A percentile compares a stretch with the other conserved stretches of the same genome.
Evolutionary conservation across 2,329 filamentous ascomycete genomes (phyloP).

Genomic region (Pseudogymnoascus sp.): DNA sequence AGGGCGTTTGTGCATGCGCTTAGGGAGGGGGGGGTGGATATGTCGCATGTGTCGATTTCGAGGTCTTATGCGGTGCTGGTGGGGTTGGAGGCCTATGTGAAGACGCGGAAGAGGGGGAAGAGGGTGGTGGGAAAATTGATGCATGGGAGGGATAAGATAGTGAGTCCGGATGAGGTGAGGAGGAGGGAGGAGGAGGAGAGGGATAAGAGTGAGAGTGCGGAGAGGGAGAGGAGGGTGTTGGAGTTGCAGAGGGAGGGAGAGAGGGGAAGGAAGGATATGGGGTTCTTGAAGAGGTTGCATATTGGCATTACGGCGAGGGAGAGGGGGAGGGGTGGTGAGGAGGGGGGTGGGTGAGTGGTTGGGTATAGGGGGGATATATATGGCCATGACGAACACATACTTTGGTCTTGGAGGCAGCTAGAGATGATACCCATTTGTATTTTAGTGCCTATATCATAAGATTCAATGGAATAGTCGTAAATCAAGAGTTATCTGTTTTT

Average conservation of each 20-base stretch:
- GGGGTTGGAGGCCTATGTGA: constrained; percentile 72
- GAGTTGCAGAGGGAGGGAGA: constrained; percentile 25
- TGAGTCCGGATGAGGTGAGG: constrained; percentile 51
- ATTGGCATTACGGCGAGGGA: constrained; percentile 25
- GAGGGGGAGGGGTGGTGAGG: neutral
- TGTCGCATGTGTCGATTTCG: constrained; percentile 68
- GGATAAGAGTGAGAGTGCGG: constrained; percentile 53
- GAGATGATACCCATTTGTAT: constrained; percentile 3
- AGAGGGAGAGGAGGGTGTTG: constrained; percentile 38
- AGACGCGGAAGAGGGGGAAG: constrained; percentile 56
- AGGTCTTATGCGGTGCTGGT: constrained; percentile 75
- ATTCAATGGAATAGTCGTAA: neutral
- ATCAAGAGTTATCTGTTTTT: neutral
- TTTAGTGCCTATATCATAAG: neutral
- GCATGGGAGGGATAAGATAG: constrained; percentile 48
- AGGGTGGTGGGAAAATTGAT: constrained; percentile 40
- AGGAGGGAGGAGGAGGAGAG: constrained; percentile 49
- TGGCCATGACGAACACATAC: neutral
- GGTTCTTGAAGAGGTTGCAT: constrained; percentile 34
- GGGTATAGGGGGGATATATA: neutral
- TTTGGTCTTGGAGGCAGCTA: neutral
- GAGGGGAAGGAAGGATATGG: constrained; percentile 11
- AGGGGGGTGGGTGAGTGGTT: neutral
- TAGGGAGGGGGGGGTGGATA: constrained; percentile 66
- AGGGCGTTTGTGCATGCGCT: constrained; percentile 69